Evolutionary conservation across 768 basidiomycete species (phyloP).

Genomic region (Fomitopsis pulvina): DNA sequence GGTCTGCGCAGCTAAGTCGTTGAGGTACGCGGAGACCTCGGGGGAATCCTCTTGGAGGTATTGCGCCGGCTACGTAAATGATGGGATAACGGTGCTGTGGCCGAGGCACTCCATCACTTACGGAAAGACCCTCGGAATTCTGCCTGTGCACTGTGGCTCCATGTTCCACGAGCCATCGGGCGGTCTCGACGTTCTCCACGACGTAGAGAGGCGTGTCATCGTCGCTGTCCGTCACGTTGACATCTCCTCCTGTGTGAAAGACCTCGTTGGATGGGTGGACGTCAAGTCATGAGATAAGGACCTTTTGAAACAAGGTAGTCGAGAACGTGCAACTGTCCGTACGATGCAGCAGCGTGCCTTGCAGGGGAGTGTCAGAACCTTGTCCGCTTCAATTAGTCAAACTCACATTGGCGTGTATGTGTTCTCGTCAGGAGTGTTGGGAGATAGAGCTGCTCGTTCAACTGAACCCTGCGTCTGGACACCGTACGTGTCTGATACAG

Average conservation of each 20-base stretch:
- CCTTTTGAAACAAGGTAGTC: conserved; percentile 74
- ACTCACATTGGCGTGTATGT: conserved; percentile 80
- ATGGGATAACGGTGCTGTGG: not conserved
- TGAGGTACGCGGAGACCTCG: conserved; percentile 56
- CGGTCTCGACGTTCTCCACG: conserved; percentile 76
- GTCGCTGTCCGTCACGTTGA: conserved; percentile 80
- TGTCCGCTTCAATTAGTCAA: not conserved
- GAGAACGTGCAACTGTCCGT: conserved; percentile 71
- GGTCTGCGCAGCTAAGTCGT: conserved; percentile 26
- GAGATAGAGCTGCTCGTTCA: conserved; percentile 39
- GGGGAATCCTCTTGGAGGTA: conserved; percentile 69
- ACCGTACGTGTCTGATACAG: conserved; percentile 5
- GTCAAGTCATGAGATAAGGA: conserved; percentile 19
- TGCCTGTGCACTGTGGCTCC: conserved; percentile 58
- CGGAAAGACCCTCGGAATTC: conserved; percentile 73
- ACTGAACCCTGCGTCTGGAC: not conserved
- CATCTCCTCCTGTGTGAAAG: conserved; percentile 60
- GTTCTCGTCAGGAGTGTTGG: conserved; percentile 62
- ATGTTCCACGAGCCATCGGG: conserved; percentile 69
- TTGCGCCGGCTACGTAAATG: conserved; percentile 50
- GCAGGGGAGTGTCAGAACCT: conserved; percentile 5
- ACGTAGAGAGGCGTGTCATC: conserved; percentile 92
- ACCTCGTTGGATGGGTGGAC: conserved; percentile 2
- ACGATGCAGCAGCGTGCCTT: conserved; percentile 93
- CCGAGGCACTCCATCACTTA: conserved; percentile 32